A percentile compares a stretch with the other conserved stretches of the same genome.
phyloP scores from a whole-genome alignment of 257 asterid genomes.

The Lycium ferocissimum region DNA sequence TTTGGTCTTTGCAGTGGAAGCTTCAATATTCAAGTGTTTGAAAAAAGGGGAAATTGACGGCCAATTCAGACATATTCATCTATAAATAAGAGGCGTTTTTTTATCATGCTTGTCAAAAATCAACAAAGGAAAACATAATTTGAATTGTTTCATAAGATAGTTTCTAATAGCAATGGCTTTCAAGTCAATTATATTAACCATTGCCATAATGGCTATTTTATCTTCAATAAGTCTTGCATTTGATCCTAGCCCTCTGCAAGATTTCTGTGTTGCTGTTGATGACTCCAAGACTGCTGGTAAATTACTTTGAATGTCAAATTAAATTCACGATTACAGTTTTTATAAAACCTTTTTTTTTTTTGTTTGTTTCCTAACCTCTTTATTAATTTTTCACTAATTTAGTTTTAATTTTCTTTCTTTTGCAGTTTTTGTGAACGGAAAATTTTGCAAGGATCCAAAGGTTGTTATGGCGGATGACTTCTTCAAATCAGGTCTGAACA shows the following conservation, averaged over 20 bases:
- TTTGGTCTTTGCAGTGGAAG: conserved; percentile 16
- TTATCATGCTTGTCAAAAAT: background rate
- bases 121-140: background rate
- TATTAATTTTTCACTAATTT: too few relatives aligned
- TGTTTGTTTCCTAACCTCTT: background rate
- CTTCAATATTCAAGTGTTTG: background rate
- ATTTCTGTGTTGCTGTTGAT: conserved; percentile 25
- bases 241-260: conserved; percentile 25
- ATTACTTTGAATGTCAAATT: too few relatives aligned
- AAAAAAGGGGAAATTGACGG: background rate
- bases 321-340: too few relatives aligned
- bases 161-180: background rate
- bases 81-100: background rate
- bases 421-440: conserved; percentile 24
- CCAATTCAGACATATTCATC: conserved; percentile 20
- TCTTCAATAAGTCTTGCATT: background rate
- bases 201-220: conserved; percentile 2
- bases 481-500: background rate
- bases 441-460: conserved; percentile 19
- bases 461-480: background rate
- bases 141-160: background rate
- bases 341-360: too few relatives aligned
- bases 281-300: too few relatives aligned
- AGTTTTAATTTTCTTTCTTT: background rate
- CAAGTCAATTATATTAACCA: background rate